phyloP scores from a whole-genome alignment of 768 basidiomycete genomes.

The Serendipita indica region DNA sequence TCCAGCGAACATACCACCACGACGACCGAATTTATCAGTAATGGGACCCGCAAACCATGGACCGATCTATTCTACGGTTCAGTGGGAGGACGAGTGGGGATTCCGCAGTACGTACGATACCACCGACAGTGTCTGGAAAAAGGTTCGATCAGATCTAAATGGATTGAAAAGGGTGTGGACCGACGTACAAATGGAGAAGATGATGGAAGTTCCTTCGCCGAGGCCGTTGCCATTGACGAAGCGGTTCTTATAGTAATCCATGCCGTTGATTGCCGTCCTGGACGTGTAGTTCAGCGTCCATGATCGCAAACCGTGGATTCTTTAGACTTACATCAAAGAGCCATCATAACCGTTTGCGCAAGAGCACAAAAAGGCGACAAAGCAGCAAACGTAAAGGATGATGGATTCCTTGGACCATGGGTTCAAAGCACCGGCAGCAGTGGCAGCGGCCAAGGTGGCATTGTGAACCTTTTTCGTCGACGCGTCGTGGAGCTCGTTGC shows the following conservation, averaged over 20 bases:
- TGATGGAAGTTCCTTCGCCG: constrained; percentile 17
- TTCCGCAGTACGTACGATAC: too few species aligned
- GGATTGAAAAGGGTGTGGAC: background rate
- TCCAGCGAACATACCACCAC: constrained; percentile 22
- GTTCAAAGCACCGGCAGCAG: constrained; percentile 15
- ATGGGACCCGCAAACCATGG: constrained; percentile 22
- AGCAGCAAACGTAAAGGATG: constrained; percentile 18
- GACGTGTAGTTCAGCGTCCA: background rate
- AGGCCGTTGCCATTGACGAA: constrained; percentile 9
- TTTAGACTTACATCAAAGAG: constrained; percentile 12
- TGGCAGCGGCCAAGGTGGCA: constrained; percentile 24
- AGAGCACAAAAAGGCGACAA: constrained; percentile 20
- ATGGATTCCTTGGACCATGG: constrained; percentile 19
- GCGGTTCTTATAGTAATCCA: background rate
- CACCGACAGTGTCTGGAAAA: constrained; percentile 18
- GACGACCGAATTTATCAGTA: constrained; percentile 22
- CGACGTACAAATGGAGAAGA: constrained; percentile 19
- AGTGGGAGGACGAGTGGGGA: too few species aligned
- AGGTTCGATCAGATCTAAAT: background rate
- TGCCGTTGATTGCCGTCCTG: constrained; percentile 15
- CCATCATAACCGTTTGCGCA: constrained; percentile 21
- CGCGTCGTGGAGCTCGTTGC: background rate
- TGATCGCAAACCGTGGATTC: constrained; percentile 7
- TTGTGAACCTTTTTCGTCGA: constrained; percentile 1
- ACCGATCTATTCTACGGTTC: too few species aligned